Conservation (phyloP, 345 rosid species). For the Noccaea bulbosa region DNA sequence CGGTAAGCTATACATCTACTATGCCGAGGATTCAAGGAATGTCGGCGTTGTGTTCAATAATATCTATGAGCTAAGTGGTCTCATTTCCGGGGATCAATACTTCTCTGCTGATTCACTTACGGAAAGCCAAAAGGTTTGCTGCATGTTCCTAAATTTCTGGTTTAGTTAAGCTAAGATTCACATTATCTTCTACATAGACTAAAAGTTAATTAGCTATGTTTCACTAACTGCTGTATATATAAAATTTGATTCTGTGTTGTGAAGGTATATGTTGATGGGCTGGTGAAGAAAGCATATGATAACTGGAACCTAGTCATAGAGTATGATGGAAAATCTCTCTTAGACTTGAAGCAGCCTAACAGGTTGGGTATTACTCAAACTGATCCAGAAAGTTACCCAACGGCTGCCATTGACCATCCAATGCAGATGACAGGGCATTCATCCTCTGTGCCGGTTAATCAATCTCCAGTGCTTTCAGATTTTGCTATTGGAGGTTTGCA, state of each 20-base stretch:
- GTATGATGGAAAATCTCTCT: constrained; percentile 85
- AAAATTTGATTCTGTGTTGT: constrained; percentile 30
- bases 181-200: background rate
- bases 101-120: constrained; percentile 76
- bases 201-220: background rate
- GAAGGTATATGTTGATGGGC: constrained; percentile 82
- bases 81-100: constrained; percentile 88
- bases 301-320: constrained; percentile 86
- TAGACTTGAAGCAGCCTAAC: constrained; percentile 69
- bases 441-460: constrained; percentile 56
- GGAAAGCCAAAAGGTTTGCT: constrained; percentile 84
- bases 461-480: constrained; percentile 54
- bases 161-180: constrained; percentile 19
- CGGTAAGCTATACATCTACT: constrained; percentile 82
- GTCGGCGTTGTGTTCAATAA: constrained; percentile 86
- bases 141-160: constrained; percentile 18
- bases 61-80: constrained; percentile 82
- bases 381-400: constrained; percentile 57
- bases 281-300: constrained; percentile 95
- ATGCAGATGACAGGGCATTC: constrained; percentile 58
- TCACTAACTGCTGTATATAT: background rate
- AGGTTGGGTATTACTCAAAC: constrained; percentile 51
- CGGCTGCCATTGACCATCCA: constrained; percentile 54
- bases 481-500: constrained; percentile 65
- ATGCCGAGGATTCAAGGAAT: constrained; percentile 80